These are phyloP conservation scores for Artemisia annua DNA, from an alignment of 129 eudicot genomes.

Conservation along the genomic window DNA sequence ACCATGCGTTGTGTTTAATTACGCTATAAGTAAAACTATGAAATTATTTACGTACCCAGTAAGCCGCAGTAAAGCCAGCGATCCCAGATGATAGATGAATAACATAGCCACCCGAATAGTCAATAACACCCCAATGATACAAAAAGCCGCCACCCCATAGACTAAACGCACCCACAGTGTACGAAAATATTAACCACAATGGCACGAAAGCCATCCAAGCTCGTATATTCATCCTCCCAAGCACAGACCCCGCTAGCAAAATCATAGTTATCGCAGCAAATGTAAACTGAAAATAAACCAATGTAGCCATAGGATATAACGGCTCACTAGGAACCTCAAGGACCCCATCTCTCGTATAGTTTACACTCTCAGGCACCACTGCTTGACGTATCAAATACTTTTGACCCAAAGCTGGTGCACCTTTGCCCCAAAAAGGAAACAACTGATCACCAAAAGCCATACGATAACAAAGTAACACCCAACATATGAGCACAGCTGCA, in stretches of 20 bases:
- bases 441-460: constrained; percentile 75
- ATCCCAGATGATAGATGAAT: constrained; percentile 70
- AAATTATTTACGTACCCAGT: constrained; percentile 47
- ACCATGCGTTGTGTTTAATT: not conserved
- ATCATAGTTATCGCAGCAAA: constrained; percentile 70
- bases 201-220: constrained; percentile 95
- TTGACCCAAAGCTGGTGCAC: constrained; percentile 65
- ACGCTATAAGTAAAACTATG: not conserved
- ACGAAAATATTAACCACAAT: constrained; percentile 66
- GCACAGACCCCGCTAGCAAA: constrained; percentile 67
- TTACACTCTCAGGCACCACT: constrained; percentile 52
- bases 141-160: constrained; percentile 84
- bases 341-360: constrained; percentile 30
- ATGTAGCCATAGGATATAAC: constrained; percentile 59
- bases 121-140: constrained; percentile 81
- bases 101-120: constrained; percentile 80
- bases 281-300: constrained; percentile 68
- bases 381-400: constrained; percentile 53
- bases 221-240: constrained; percentile 72
- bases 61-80: constrained; percentile 75
- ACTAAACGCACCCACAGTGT: constrained; percentile 74
- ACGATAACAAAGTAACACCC: constrained; percentile 67
- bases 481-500: constrained; percentile 71
- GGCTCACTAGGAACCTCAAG: constrained; percentile 43
- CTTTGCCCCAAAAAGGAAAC: constrained; percentile 77